Base-by-base conservation (phyloP, 1,284 basidiomycete species). In the Moesziomyces antarcticus region DNA sequence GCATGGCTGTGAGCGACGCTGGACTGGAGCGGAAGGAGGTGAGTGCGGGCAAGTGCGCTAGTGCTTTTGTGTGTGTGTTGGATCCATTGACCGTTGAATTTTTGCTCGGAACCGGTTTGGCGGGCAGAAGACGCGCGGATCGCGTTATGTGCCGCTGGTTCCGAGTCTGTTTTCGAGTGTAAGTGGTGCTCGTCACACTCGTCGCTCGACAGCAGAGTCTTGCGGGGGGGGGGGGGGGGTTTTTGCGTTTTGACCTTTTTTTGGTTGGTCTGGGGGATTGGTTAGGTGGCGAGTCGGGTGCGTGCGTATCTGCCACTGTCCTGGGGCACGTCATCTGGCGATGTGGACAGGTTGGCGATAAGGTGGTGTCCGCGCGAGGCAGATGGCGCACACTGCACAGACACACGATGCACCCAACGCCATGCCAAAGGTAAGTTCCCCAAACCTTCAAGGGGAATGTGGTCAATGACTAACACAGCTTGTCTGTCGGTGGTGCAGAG, bases 121-220 rank as follows among this genome's bases (percentile, higher is more conserved):
- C 25, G 25, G 16, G 37, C 37, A 40, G 37, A 16, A 40, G 5
- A 5, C 6, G 14, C 16, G 37, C 2, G 11, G 4, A 5, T 40
- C 66, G 14, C 47, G 56, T 16, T 69, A 63, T 24, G 47, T 51
- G 58, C 66, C 66, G 9, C 51, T 69, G 59, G 66, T 69, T 49
- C 66, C 66, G 60, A 69, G 56, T 54, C 43, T 69, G 22, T 59
- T 69, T 9, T 53, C 55, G 50, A 69, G 56, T 59, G 66, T 69
- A 69, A 56, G 66, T 18, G 13, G 16, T 22, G 40, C 3, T 10
- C n/a, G 20, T 11, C 4, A 20, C 21, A 1, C 9, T 18, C 3
- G 37, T 18, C 16, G 16, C 37, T 40, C 6, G 11, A 18, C 37
- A 14, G 14, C 14, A 11, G 33, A 5, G 10, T 35, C 5, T 30